A percentile compares a stretch with the other conserved stretches of the same genome.
These are phyloP conservation scores for Colletotrichum siamense DNA, from an alignment of 2,329 filamentous ascomycete species.

Conservation along the genomic window DNA sequence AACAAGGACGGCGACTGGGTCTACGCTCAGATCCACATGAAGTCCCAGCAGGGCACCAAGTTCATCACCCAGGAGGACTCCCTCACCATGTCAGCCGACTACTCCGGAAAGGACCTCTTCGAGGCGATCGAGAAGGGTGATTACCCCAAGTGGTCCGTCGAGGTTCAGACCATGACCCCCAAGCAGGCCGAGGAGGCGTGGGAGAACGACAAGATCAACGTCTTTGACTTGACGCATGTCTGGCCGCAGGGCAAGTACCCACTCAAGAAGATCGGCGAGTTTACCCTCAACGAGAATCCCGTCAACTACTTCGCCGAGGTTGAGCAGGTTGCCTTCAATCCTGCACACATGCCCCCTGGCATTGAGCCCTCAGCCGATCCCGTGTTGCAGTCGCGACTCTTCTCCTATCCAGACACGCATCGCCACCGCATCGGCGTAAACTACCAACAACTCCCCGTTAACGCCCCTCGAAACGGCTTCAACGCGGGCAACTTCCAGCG, in stretches of 20 bases:
- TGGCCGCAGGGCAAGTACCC: constrained; percentile 68
- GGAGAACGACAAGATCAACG: constrained; percentile 43
- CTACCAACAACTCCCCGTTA: constrained; percentile 69
- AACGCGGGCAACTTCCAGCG: constrained; percentile 69
- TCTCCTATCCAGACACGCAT: constrained; percentile 67
- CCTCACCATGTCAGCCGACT: constrained; percentile 52
- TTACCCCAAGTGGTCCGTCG: constrained; percentile 55
- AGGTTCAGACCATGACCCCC: constrained; percentile 59
- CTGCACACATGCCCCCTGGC: constrained; percentile 67
- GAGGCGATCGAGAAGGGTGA: constrained; percentile 48
- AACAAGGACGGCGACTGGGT: constrained; percentile 49
- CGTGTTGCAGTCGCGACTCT: constrained; percentile 64
- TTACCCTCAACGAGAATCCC: constrained; percentile 69
- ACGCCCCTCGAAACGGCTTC: constrained; percentile 59
- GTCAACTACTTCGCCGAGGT: constrained; percentile 74
- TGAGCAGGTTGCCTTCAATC: constrained; percentile 71
- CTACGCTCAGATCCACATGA: constrained; percentile 58
- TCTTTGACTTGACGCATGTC: constrained; percentile 63
- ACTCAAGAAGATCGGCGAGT: constrained; percentile 63
- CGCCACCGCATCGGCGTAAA: constrained; percentile 68
- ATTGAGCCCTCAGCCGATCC: constrained; percentile 67
- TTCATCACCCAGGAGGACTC: constrained; percentile 47
- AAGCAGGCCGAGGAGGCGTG: constrained; percentile 47
- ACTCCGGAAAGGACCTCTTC: constrained; percentile 40
- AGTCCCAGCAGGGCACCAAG: constrained; percentile 49